Conservation (phyloP, 192 early-diverging fungal species). For the Entomortierella beljakovae region DNA sequence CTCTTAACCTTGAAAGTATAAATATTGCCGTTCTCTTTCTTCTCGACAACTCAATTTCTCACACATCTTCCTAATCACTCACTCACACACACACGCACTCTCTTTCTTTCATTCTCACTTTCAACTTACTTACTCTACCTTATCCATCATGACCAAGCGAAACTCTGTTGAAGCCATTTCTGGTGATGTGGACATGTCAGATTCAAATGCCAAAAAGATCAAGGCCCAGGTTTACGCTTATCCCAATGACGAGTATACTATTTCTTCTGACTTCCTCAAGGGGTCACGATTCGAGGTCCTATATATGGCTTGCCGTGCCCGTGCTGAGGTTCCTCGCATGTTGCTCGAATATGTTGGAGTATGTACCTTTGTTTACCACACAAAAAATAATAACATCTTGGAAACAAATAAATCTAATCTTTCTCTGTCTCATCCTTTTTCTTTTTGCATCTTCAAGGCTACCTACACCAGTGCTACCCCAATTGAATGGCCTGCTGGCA, state of each 20-base stretch:
- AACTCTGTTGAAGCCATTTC: slow-evolving; percentile 1
- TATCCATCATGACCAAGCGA: slow-evolving; percentile 44
- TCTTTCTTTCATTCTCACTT: neutral
- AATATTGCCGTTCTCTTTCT: neutral
- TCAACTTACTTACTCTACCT: too few relatives aligned
- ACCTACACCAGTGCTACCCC: slow-evolving; percentile 34
- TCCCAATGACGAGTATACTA: slow-evolving; percentile 29
- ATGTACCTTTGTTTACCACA: neutral
- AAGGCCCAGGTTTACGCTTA: slow-evolving; percentile 11
- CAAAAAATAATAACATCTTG: neutral
- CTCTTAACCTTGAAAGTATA: too few relatives aligned
- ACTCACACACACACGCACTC: neutral
- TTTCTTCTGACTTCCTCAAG: slow-evolving; percentile 29
- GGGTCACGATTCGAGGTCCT: slow-evolving; percentile 40
- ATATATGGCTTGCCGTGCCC: slow-evolving; percentile 40
- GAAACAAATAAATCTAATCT: neutral
- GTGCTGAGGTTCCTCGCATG: slow-evolving; percentile 28
- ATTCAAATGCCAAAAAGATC: slow-evolving; percentile 14
- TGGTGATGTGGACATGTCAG: slow-evolving; percentile 36
- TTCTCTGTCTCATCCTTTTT: neutral
- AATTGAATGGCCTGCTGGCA: slow-evolving; percentile 30
- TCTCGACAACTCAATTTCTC: neutral
- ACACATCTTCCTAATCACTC: neutral
- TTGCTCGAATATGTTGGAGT: slow-evolving; percentile 43
- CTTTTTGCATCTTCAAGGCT: slow-evolving; percentile 8